Evolutionary conservation across 495 filamentous ascomycete species (phyloP).

Genomic region (Penicillium canescens): DNA sequence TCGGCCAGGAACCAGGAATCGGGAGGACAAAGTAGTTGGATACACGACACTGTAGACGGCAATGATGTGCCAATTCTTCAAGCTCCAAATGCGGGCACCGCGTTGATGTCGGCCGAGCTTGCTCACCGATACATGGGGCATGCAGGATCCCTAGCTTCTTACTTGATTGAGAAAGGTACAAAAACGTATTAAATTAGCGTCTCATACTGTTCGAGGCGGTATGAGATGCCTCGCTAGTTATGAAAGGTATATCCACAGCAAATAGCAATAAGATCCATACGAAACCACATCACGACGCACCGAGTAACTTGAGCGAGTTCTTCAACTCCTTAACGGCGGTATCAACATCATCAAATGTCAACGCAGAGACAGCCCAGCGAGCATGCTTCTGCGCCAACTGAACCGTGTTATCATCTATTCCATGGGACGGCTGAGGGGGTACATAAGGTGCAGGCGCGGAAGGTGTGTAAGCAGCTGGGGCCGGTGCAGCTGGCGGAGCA

Average conservation of each 20-base stretch:
- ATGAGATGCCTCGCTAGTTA: neutral
- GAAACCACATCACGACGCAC: constrained; percentile 29
- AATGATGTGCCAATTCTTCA: too few species aligned
- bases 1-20: too few species aligned
- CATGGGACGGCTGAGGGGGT: constrained; percentile 25
- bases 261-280: neutral
- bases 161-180: too few species aligned
- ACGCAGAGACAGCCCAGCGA: constrained; percentile 92
- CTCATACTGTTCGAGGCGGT: neutral
- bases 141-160: too few species aligned
- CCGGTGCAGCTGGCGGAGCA: constrained; percentile 20
- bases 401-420: constrained; percentile 73
- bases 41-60: too few species aligned
- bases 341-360: constrained; percentile 93
- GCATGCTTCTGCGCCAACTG: constrained; percentile 89
- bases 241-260: constrained; percentile 8
- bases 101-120: too few species aligned
- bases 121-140: too few species aligned
- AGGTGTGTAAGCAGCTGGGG: constrained; percentile 14
- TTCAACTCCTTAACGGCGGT: constrained; percentile 87
- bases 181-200: too few species aligned
- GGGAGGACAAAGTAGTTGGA: too few species aligned
- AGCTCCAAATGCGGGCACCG: too few species aligned
- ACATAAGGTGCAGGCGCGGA: constrained; percentile 18
- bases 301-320: constrained; percentile 60